These are phyloP conservation scores for Venustampulla echinocandica DNA, from an alignment of 495 filamentous ascomycete species.

Conservation along the genomic window DNA sequence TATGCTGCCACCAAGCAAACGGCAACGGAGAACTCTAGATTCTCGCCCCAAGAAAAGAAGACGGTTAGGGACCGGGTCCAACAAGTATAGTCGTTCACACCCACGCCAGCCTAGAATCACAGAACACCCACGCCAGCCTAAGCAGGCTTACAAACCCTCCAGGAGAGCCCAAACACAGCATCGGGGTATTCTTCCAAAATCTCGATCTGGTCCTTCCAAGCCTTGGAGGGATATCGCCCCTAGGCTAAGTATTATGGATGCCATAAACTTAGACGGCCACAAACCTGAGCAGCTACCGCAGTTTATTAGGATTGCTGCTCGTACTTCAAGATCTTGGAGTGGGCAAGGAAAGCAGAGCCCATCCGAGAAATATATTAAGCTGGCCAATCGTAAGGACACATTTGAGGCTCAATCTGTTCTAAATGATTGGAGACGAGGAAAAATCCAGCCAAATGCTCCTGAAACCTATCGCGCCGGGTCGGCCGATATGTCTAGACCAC, in stretches of 20 bases:
- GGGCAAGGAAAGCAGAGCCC: constrained; percentile 68
- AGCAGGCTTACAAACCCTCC: neutral
- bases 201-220: neutral
- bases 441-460: constrained; percentile 30
- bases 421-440: constrained; percentile 67
- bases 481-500: neutral
- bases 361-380: constrained; percentile 59
- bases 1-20: constrained; percentile 41
- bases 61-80: constrained; percentile 20
- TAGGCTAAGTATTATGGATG: constrained; percentile 18
- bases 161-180: neutral
- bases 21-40: constrained; percentile 14
- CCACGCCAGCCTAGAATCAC: constrained; percentile 38
- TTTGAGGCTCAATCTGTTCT: constrained; percentile 62
- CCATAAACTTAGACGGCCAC: constrained; percentile 3
- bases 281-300: constrained; percentile 55
- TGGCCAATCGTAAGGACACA: constrained; percentile 66
- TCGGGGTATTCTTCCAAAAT: neutral
- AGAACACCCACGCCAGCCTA: constrained; percentile 23
- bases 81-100: constrained; percentile 18
- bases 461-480: neutral
- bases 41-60: constrained; percentile 24
- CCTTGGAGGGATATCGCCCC: constrained; percentile 1
- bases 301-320: constrained; percentile 73
- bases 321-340: constrained; percentile 51